phyloP scores from a whole-genome alignment of 306 rosid genomes.

The Acacia crassicarpa region DNA sequence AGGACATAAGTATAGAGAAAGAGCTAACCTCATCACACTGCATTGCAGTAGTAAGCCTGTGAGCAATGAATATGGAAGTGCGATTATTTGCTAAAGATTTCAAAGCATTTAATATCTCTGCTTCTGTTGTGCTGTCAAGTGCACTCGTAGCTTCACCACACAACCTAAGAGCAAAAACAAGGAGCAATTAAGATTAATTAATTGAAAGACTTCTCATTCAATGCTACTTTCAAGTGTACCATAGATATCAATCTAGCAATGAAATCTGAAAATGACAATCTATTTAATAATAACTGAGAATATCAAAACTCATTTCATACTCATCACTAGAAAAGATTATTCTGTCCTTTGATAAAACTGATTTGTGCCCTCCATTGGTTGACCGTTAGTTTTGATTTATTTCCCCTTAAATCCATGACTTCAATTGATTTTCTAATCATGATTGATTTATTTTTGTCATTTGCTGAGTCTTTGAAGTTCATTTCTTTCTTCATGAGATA shows the following conservation, averaged over 20 bases:
- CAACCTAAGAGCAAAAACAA: conserved; percentile 49
- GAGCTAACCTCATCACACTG: conserved; percentile 87
- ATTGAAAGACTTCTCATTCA: neutral
- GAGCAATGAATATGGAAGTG: conserved; percentile 92
- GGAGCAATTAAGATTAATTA: conserved; percentile 12
- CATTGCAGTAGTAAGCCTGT: conserved; percentile 98
- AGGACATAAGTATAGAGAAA: conserved; percentile 13
- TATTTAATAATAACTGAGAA: neutral
- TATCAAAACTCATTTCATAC: neutral
- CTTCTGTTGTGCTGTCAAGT: conserved; percentile 97
- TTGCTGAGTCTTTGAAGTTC: no score
- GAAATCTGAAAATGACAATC: neutral
- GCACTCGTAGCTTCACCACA: conserved; percentile 99
- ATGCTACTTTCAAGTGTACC: neutral
- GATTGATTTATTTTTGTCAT: no score
- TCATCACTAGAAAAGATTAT: neutral
- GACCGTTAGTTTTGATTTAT: neutral
- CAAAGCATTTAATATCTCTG: conserved; percentile 85
- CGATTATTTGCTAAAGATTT: conserved; percentile 75
- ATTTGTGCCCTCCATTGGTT: neutral
- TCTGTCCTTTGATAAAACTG: neutral
- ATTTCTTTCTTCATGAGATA: no score
- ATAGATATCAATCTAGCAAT: neutral
- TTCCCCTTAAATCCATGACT: neutral
- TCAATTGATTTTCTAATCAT: neutral